Conservation (phyloP, 805 yeast species). For the Torulaspora maleeae region DNA sequence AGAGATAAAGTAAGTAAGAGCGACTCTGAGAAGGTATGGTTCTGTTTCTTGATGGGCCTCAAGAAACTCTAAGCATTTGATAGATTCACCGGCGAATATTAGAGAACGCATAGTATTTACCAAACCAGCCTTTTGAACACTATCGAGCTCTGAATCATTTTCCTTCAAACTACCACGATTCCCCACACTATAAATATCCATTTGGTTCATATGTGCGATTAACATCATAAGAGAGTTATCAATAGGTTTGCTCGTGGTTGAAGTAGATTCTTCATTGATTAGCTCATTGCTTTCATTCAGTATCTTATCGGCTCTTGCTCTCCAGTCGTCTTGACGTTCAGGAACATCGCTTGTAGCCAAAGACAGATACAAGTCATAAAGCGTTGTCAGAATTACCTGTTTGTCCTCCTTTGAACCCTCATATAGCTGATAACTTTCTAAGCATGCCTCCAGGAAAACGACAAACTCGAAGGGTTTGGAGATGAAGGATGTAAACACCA, state of each 20-base stretch:
- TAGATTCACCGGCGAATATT: conserved; percentile 53
- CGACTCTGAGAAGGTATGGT: conserved; percentile 60
- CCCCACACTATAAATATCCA: conserved; percentile 39
- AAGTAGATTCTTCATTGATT: conserved; percentile 14
- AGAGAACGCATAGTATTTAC: conserved; percentile 52
- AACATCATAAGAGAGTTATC: conserved; percentile 36
- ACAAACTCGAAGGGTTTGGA: conserved; percentile 84
- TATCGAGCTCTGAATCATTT: conserved; percentile 39
- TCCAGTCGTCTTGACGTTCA: conserved; percentile 52
- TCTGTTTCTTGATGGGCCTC: conserved; percentile 56
- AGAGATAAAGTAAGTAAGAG: conserved; percentile 60
- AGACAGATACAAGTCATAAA: conserved; percentile 75
- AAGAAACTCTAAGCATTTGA: conserved; percentile 53
- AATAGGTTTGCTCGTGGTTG: conserved; percentile 9
- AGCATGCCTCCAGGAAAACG: conserved; percentile 85
- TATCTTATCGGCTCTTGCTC: conserved; percentile 54
- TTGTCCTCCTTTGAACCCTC: conserved; percentile 67
- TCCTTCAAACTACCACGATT: conserved; percentile 42
- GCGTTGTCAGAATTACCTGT: conserved; percentile 66
- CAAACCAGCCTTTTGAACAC: conserved; percentile 23
- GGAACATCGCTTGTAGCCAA: conserved; percentile 43
- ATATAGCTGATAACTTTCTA: conserved; percentile 69
- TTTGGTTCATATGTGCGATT: conserved; percentile 41
- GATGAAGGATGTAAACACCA: conserved; percentile 83
- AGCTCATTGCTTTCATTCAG: conserved; percentile 44